Evolutionary conservation across 768 basidiomycete species (phyloP).

Genomic region (Candolleomyces eurysporus): DNA sequence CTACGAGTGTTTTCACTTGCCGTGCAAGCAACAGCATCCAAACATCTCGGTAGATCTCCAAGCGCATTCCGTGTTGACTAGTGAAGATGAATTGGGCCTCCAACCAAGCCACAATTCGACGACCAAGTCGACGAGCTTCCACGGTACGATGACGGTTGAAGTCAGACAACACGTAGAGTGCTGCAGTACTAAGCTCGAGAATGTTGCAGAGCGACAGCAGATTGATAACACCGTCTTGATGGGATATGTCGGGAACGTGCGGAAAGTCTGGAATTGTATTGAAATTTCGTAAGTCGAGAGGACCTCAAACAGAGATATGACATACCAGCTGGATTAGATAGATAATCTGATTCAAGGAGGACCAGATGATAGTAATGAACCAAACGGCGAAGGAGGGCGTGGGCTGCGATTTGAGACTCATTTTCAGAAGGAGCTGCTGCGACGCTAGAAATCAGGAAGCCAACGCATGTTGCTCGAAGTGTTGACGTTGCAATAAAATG

Average conservation of each 20-base stretch:
- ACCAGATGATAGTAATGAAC: not conserved
- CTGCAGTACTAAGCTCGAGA: not conserved
- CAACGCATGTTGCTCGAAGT: not conserved
- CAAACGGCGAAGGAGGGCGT: not conserved
- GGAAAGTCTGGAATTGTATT: not conserved
- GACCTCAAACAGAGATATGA: too few relatives aligned
- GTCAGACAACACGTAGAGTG: not conserved
- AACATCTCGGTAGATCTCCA: not conserved
- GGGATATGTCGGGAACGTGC: not conserved
- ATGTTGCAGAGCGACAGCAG: not conserved
- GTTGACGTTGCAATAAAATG: not conserved
- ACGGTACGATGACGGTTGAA: not conserved
- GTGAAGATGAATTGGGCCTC: not conserved
- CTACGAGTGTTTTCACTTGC: not conserved
- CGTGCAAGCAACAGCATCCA: not conserved
- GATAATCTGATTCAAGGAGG: not conserved
- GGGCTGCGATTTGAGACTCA: not conserved
- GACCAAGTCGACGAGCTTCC: not conserved
- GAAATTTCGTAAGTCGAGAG: too few relatives aligned
- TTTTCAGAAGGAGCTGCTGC: not conserved
- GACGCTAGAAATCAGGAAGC: not conserved
- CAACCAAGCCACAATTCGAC: not conserved
- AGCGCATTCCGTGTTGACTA: not conserved
- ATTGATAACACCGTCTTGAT: not conserved
- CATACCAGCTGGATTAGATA: not conserved